Percentiles rank a stretch among this genome's conserved stretches.
Evolutionary conservation across 1,284 basidiomycete species (phyloP).

Genomic region (Lentinus polychrous): DNA sequence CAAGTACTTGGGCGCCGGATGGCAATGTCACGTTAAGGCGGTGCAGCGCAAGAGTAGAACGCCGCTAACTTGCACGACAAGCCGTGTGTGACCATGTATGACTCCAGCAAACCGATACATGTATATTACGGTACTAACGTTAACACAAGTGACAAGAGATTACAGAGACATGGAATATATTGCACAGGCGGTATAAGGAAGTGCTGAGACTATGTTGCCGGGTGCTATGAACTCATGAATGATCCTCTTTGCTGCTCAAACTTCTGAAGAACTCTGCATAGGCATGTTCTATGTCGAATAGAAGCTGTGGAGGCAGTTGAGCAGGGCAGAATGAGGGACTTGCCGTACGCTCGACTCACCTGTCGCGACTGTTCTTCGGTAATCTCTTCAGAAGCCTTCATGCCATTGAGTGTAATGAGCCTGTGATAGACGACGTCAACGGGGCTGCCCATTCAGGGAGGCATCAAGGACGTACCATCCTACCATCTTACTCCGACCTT

Average conservation of each 20-base stretch:
- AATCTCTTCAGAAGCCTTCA: slow-evolving; percentile 96
- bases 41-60: no score
- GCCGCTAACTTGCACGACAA: no score
- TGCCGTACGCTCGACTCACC: slow-evolving; percentile 34
- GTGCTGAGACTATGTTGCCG: no score
- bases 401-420: slow-evolving; percentile 93
- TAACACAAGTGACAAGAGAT: no score
- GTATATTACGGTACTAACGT: no score
- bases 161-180: no score
- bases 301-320: slow-evolving; percentile 46
- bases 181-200: no score
- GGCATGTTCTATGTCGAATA: slow-evolving; percentile 96
- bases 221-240: no score
- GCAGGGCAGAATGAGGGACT: background rate
- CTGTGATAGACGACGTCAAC: slow-evolving; percentile 31
- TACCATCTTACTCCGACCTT: slow-evolving; percentile 89
- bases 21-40: no score
- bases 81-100: no score
- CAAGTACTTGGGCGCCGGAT: no score
- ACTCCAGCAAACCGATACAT: no score
- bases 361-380: slow-evolving; percentile 94
- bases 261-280: slow-evolving; percentile 96
- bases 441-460: background rate
- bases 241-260: slow-evolving; percentile 42
- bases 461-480: slow-evolving; percentile 60